Evolutionary conservation across 495 filamentous ascomycete genomes (phyloP), one percentile per base, ranked within the genome.

Genomic region (Xylaria acuta): DNA sequence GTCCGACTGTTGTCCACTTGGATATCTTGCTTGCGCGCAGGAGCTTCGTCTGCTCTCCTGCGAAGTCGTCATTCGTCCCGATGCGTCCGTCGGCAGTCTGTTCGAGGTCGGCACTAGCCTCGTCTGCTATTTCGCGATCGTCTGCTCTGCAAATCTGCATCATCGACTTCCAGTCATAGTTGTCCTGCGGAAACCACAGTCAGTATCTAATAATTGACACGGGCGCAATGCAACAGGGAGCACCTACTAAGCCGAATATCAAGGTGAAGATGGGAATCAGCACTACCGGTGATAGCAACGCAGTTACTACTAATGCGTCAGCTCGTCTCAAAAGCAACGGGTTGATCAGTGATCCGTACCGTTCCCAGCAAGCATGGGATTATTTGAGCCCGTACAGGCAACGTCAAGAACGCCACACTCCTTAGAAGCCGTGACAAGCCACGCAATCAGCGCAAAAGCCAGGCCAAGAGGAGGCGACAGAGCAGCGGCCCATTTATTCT

Each of bases 161-260:
- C 95, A 97, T 97, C 43, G 89, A 91, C 69, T 89, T 87, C 87
- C 93, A 98, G 86, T 98, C 92, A 83, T 98, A 97, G 76, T 94
- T 90, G 74, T 96, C 92, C 69, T 78, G 30, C 62, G 27, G 62
- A 1, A 54, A 36, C 18, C 47, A 49, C n/a, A 41, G 59, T 71
- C 41, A 67, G 54, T 36, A 43, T 30, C 22, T 20, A 2, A 30
- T n/a, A 22, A 22, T 60, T 38, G 14, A 22, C 9, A 36, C 0
- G 1, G 8, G 53, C 11, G 32, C 22, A 45, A 36, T 27, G 1
- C 14, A 20, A 27, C 11, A 34, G 27, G 51, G 25, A 1, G 12
- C 12, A 56, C 63, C 5, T 66, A 72, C 70, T 0, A 49, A 25
- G 5, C 70, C 70, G 30, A 72, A 72, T 47, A 72, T 72, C 63